Conservation (phyloP, 2,329 filamentous ascomycete genomes). For the Lachnellula willkommii region DNA sequence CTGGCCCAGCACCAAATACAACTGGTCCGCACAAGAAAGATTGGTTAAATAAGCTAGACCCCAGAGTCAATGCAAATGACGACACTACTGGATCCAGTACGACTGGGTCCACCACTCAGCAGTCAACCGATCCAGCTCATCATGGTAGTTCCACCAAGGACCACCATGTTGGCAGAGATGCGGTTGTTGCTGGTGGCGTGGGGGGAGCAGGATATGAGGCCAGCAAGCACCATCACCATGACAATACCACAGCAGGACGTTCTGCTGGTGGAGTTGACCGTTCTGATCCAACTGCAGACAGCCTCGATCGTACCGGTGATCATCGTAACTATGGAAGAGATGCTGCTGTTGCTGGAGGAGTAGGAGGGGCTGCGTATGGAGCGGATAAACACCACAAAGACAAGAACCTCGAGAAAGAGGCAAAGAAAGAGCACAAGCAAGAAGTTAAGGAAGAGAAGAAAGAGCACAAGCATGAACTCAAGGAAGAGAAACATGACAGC, state of each 20-base stretch:
- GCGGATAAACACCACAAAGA: conserved; percentile 15
- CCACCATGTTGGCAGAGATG: conserved; percentile 16
- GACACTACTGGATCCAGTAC: conserved; percentile 29
- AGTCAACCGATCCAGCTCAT: conserved; percentile 30
- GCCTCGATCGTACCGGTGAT: conserved; percentile 4
- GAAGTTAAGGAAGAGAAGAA: conserved; percentile 7
- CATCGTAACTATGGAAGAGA: conserved; percentile 15
- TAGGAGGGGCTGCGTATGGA: conserved; percentile 8
- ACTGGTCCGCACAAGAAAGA: conserved; percentile 34
- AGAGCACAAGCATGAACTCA: background rate
- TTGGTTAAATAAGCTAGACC: conserved; percentile 37
- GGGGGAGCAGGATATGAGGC: conserved; percentile 8
- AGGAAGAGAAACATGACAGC: conserved; percentile 8
- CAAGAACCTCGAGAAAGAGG: conserved; percentile 10
- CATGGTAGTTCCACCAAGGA: conserved; percentile 29
- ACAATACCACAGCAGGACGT: no score
- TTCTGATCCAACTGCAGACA: no score
- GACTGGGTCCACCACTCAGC: conserved; percentile 1
- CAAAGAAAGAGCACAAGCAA: conserved; percentile 9
- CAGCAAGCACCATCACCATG: no score
- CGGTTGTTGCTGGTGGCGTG: conserved; percentile 12
- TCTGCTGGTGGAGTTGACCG: no score
- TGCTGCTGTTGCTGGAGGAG: conserved; percentile 11
- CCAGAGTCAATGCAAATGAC: conserved; percentile 30
- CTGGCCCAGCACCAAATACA: conserved; percentile 21